Conservation (phyloP, 2,329 filamentous ascomycete genomes). For the Sporothrix curviconia region DNA sequence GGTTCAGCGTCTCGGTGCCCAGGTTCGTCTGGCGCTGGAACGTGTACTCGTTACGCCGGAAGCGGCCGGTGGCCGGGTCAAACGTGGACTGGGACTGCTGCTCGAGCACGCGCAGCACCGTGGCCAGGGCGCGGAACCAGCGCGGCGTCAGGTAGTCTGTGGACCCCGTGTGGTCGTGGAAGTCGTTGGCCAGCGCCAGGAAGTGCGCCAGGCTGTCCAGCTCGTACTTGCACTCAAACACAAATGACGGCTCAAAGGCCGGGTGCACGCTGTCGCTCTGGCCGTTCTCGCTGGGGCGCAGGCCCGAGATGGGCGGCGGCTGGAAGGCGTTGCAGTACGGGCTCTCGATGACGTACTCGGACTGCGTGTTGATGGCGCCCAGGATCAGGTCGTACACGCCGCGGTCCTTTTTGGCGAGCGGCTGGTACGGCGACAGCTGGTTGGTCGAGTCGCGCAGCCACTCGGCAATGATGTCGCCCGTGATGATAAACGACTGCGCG, state of each 20-base stretch:
- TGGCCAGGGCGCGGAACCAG: slow-evolving; percentile 73
- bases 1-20: slow-evolving; percentile 83
- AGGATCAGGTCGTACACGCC: slow-evolving; percentile 53
- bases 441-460: slow-evolving; percentile 91
- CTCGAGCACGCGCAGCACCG: slow-evolving; percentile 64
- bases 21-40: slow-evolving; percentile 74
- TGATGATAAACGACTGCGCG: slow-evolving; percentile 85
- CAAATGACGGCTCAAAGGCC: slow-evolving; percentile 70
- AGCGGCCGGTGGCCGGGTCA: slow-evolving; percentile 57
- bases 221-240: slow-evolving; percentile 99
- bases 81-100: slow-evolving; percentile 80
- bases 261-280: slow-evolving; percentile 83
- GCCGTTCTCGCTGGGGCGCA: slow-evolving; percentile 64
- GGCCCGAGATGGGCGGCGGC: slow-evolving; percentile 75
- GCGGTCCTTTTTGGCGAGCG: slow-evolving; percentile 72
- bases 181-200: slow-evolving; percentile 77
- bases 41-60: slow-evolving; percentile 70
- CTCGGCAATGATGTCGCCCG: slow-evolving; percentile 85
- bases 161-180: slow-evolving; percentile 66
- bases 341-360: slow-evolving; percentile 87
- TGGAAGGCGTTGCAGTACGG: slow-evolving; percentile 99
- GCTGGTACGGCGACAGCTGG: slow-evolving; percentile 84
- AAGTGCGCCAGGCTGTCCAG: slow-evolving; percentile 93
- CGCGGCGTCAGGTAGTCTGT: slow-evolving; percentile 70
- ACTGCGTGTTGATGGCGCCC: slow-evolving; percentile 45